phyloP scores from a whole-genome alignment of 176 grass and related monocot species.

The Carex myosuroides region DNA sequence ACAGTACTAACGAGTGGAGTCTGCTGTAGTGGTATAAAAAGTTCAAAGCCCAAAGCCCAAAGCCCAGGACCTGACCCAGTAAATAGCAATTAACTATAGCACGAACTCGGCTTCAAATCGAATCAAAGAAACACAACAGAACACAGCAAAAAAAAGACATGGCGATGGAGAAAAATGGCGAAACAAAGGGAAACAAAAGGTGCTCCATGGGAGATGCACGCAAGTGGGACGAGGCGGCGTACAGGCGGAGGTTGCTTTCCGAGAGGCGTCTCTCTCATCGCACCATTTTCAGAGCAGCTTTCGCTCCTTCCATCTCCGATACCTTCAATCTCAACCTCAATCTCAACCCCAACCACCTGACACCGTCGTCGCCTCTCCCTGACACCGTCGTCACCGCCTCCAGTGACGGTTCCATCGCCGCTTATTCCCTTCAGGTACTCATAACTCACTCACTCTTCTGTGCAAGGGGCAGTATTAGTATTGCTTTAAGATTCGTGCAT shows the following conservation, averaged over 20 bases:
- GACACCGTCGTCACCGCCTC: conserved; percentile 57
- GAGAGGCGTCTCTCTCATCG: conserved; percentile 45
- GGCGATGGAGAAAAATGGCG: conserved; percentile 30
- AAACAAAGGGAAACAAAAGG: neutral
- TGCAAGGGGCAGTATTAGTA: neutral
- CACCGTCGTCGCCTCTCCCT: conserved; percentile 3
- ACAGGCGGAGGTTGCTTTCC: conserved; percentile 55
- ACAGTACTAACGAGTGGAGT: neutral
- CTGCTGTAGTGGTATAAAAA: neutral
- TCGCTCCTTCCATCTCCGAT: conserved; percentile 43
- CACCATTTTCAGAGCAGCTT: conserved; percentile 70
- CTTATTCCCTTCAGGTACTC: conserved; percentile 45
- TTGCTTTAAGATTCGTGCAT: too few relatives aligned
- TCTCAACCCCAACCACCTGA: neutral
- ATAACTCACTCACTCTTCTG: neutral
- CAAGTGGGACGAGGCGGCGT: conserved; percentile 24
- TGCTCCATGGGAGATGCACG: neutral
- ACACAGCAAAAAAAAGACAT: neutral
- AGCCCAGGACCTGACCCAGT: neutral
- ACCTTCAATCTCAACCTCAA: conserved; percentile 6
- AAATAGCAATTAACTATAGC: too few relatives aligned
- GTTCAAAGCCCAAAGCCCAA: neutral
- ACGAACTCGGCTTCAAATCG: neutral
- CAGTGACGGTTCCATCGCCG: conserved; percentile 60
- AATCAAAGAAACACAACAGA: neutral